Evolutionary conservation across 768 basidiomycete species (phyloP), one percentile per base, ranked within the genome.

Genomic region (Naematelia encephala): DNA sequence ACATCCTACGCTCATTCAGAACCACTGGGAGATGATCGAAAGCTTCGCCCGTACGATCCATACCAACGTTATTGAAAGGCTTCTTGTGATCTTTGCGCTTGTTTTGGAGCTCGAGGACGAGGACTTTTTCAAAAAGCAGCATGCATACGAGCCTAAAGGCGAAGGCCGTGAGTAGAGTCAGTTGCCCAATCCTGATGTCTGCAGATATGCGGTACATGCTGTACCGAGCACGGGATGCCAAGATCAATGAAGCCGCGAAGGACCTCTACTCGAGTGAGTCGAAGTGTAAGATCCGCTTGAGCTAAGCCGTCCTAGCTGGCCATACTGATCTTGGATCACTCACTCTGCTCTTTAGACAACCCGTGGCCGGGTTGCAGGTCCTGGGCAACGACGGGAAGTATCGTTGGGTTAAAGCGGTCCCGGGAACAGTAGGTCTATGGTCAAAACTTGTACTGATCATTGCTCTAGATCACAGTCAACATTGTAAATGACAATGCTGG

Each of bases 371-470:
- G 28, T 54, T 67, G 5, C 63, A 64, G 51, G 60, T 67, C 25
- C 56, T 60, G 47, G 46, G 53, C n/a, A 43, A 51, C 3, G 66
- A 64, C 22, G 59, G 64, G 23, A 39, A 61, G 21, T 67, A 59
- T 53, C 28, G 57, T 28, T 67, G 60, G 43, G 66, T 64, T 16
- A 61, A 60, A 14, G 55, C 65, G 44, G 52, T 54, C 5, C 58
- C 62, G 8, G 65, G 65, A 16, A 82, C 59, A 79, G 77, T 21
- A 79, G 80, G 25, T 70, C 82, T 27, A 82, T 82, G 5, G 81
- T 82, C 45, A 83, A 83, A 68, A 77, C 80, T 10, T 81, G 81
- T n/a, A n/a, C n/a, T n/a, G n/a, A n/a, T n/a, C n/a, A n/a, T n/a
- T n/a, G n/a, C n/a, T n/a, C n/a, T n/a, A n/a, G n/a, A n/a, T n/a